Percentiles rank a stretch among this genome's conserved stretches.
phyloP scores from a whole-genome alignment of 164 flowering plant species.

The Berberis thunbergii region DNA sequence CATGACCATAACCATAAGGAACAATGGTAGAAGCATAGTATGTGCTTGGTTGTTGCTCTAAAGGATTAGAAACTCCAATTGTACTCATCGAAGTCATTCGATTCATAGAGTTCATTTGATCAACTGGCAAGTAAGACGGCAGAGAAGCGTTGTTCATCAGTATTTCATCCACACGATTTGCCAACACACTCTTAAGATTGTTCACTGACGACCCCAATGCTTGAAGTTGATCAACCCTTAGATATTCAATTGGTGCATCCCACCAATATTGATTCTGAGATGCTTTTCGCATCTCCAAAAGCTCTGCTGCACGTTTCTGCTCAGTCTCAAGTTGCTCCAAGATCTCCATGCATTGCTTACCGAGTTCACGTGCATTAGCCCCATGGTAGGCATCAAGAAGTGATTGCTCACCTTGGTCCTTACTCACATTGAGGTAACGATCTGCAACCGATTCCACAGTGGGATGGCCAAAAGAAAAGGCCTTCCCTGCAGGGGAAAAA shows the following conservation, averaged over 20 bases:
- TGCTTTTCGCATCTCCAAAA: constrained; percentile 14
- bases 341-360: constrained; percentile 27
- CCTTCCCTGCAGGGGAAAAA: constrained; percentile 62
- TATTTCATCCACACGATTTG: constrained; percentile 11
- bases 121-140: background rate
- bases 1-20: background rate
- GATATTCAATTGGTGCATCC: constrained; percentile 42
- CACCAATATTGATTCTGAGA: constrained; percentile 33
- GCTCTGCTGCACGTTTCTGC: constrained; percentile 30
- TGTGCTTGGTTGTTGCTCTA: background rate
- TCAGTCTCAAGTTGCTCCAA: constrained; percentile 38
- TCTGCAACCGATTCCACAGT: constrained; percentile 36
- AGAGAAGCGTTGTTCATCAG: background rate
- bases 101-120: background rate
- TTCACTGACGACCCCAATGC: constrained; percentile 30
- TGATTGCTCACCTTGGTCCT: background rate
- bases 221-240: constrained; percentile 27
- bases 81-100: background rate
- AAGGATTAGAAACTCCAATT: background rate
- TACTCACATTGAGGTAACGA: constrained; percentile 19
- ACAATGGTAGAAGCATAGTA: background rate
- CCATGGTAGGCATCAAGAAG: constrained; percentile 20
- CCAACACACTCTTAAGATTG: constrained; percentile 29
- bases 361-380: constrained; percentile 31
- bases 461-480: constrained; percentile 67